Base-by-base conservation (phyloP, 352 stramenopile species). In the Phytophthora ramorum region DNA sequence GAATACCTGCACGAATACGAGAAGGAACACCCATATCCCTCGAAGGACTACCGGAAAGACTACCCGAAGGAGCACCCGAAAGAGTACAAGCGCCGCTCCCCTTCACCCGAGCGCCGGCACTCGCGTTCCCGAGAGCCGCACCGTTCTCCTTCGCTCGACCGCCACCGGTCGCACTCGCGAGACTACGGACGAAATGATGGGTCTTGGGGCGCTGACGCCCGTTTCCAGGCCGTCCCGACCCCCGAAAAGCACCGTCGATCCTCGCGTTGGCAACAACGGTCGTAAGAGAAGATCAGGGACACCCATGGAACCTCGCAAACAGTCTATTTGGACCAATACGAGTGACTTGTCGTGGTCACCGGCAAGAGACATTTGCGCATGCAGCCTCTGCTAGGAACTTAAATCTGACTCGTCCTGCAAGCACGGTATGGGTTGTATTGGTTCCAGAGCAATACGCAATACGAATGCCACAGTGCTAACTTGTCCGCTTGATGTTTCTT, bases 181-280 rank as follows among this genome's bases (percentile, higher is more conserved):
- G 62, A 78, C 16, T 59, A 58, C 48, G 50, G 32, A 3, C 61
- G 37, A 58, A 49, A 66, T 45, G 62, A 58, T 19, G 61, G n/a
- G 12, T 43, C 57, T 57, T 69, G 52, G 55, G 57, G 20, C 5
- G 56, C 19, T 24, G 61, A 74, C 10, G 50, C 41, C 47, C 69
- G 51, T 50, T 58, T 51, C 17, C 69, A 69, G 45, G 45, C 35
- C 54, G 34, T 10, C 40, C 24, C 55, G 7, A 49, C 53, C 19
- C 51, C 58, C 20, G 66, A 75, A 35, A 75, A 73, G 32, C 57
- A 66, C 46, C 71, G 41, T 4, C 62, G 71, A 51, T 59, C 62
- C 6, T 69, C 71, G 9, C 66, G 71, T 60, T 79, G 71, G 71
- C 57, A 79, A 51, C 55, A 62, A 40, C 54, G 63, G n/a, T 56